Evolutionary conservation across 768 basidiomycete genomes (phyloP).

Genomic region (Hericium rajendrae): DNA sequence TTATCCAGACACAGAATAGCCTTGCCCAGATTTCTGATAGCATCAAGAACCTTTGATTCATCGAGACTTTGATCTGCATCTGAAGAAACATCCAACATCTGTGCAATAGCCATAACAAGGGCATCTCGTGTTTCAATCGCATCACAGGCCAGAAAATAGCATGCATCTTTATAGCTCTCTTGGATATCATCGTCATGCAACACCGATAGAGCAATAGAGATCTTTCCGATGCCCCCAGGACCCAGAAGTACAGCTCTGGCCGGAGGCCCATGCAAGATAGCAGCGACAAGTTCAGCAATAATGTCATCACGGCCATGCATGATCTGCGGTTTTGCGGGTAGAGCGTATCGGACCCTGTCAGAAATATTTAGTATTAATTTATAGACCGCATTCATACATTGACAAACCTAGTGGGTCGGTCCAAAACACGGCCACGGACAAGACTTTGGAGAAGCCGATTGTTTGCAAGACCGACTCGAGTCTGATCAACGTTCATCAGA

Average conservation of each 20-base stretch:
- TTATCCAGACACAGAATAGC: not conserved
- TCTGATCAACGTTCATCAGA: too few relatives aligned
- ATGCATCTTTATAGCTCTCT: not conserved
- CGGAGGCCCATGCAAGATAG: not conserved
- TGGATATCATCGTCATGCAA: not conserved
- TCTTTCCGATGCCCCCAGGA: conserved; percentile 9
- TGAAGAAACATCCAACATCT: not conserved
- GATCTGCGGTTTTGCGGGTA: too few relatives aligned
- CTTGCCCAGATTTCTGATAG: not conserved
- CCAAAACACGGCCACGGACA: too few relatives aligned
- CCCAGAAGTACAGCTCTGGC: not conserved
- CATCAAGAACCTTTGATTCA: not conserved
- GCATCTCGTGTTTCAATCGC: not conserved
- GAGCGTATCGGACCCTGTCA: too few relatives aligned
- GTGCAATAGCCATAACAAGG: not conserved
- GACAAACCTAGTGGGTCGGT: too few relatives aligned
- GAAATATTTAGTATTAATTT: too few relatives aligned
- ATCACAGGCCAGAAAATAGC: conserved; percentile 5
- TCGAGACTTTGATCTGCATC: not conserved
- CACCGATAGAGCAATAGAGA: conserved; percentile 3
- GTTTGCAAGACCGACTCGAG: too few relatives aligned
- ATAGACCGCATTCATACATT: too few relatives aligned
- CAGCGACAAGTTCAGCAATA: too few relatives aligned
- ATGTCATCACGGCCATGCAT: too few relatives aligned
- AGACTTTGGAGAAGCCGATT: too few relatives aligned